Base-by-base conservation (phyloP, 2,329 filamentous ascomycete species). In the Trichoderma breve region DNA sequence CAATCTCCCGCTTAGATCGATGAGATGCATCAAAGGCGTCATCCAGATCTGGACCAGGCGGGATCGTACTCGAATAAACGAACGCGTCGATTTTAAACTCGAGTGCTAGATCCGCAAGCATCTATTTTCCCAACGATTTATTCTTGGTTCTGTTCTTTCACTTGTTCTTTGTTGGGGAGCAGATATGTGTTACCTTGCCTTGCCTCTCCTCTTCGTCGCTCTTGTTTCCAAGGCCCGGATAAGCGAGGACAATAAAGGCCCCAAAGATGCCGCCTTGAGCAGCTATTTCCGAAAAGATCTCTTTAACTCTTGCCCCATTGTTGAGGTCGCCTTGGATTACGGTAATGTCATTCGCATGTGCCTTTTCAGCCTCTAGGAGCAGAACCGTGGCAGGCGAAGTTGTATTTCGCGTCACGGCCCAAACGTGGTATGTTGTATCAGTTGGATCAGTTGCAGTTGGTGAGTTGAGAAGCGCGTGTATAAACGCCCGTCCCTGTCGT, bases 191-290 rank as follows among this genome's bases (percentile, higher is more conserved):
- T 47, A 71, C 70, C 64, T 71, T 71, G 26, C 70, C 70, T 61
- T 71, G 70, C 12, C 30, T 67, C 24, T 67, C 36, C 28, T 71
- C 70, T 3, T 71, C 70, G 6, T 43, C 62, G 34, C 53, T 28
- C n/a, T 71, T 68, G 3, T 71, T 68, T n/a, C 70, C 70, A 53
- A 71, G 70, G 18, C 63, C 70, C 11, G 70, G 70, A 24, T 71
- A 71, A 12, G 70, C 36, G 5, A 71, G 28, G 3, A 71, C 70
- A 12, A 60, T 34, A 15, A 71, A 71, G 2, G 43, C 24, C 7
- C 70, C 70, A 11, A 67, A 71, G 47, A 71, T 60, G 36, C 62
- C 70, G 3, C 70, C 70, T 34, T 39, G 18, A 8, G 60, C 61
- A 12, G 63, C 26, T 60, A 68, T 39, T 51, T 71, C 26, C 0